Base-by-base conservation (phyloP, 352 stramenopile species). In the Pythium rishiriense region DNA sequence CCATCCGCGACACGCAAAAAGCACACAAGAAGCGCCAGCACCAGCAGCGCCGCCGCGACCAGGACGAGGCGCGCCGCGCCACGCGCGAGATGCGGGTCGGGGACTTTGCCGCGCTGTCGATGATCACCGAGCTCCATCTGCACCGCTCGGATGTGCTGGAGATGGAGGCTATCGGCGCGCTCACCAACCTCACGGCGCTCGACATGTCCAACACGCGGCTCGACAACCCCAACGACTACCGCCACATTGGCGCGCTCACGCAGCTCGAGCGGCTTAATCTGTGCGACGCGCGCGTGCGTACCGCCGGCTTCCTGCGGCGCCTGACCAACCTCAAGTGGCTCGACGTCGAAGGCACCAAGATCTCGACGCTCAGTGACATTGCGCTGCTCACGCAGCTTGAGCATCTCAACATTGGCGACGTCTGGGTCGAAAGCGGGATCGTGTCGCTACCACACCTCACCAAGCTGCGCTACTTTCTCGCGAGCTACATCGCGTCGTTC, bases 201-300 rank as follows among this genome's bases (percentile, higher is more conserved):
- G 62, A 69, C 31, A 58, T 69, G 46, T 63, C 62, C 28, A 59
- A 47, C 35, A 77, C 69, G 17, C 70, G 72, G 28, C 69, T 89
- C 12, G 80, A 84, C 9, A 74, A 89, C 50, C 69, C 80, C 26
- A 71, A 79, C 53, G 76, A 89, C 42, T 62, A 87, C 37, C 52
- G 69, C 25, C 76, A 80, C 11, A 31, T 89, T 0, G 66, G 64
- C 24, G 59, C 67, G 22, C 72, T 89, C 21, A 43, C 69, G 26
- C 74, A 81, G 52, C 64, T 89, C 35, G 60, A 80, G 45, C 85
- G 83, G 56, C 58, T 89, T 22, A 75, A 81, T 50, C 50, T 89
- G 26, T 81, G 62, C 26, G 62, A 63, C 53, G 54, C 62, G 21
- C 62, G 62, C 8, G 12, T 69, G 11, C 62, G 62, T 25, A 59